Evolutionary conservation across 2,329 filamentous ascomycete genomes (phyloP).

Genomic region (Aphanoascus verrucosus): DNA sequence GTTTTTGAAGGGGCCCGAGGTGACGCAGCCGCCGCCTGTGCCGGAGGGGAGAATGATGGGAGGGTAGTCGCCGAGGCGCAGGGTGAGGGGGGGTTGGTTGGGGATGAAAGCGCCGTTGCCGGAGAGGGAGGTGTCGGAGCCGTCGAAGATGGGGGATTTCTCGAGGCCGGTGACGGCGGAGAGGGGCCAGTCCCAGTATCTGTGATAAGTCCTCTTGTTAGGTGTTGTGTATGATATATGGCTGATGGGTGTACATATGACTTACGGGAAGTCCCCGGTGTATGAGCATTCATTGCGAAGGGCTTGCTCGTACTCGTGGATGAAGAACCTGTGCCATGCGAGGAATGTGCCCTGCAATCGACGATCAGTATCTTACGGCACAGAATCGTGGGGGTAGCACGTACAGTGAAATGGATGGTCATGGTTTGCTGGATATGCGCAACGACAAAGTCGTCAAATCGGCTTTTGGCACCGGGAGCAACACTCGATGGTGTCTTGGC

Average conservation of each 20-base stretch:
- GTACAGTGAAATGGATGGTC: slow-evolving; percentile 14
- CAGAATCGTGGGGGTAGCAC: background rate
- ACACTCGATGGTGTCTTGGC: background rate
- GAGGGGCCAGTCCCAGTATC: slow-evolving; percentile 25
- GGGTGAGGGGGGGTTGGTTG: slow-evolving; percentile 4
- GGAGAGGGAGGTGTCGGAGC: slow-evolving; percentile 23
- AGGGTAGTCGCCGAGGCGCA: slow-evolving; percentile 17
- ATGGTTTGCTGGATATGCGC: slow-evolving; percentile 13
- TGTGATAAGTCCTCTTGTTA: too few relatives aligned
- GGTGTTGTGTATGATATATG: too few relatives aligned
- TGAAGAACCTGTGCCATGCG: slow-evolving; percentile 32
- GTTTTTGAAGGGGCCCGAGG: slow-evolving; percentile 22
- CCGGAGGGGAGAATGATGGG: slow-evolving; percentile 22
- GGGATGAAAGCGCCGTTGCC: slow-evolving; percentile 19
- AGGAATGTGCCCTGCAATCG: slow-evolving; percentile 17
- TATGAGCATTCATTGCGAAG: slow-evolving; percentile 35
- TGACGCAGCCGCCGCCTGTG: slow-evolving; percentile 24
- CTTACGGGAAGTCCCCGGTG: slow-evolving; percentile 26
- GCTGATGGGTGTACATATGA: slow-evolving; percentile 14
- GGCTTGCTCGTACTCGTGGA: slow-evolving; percentile 29
- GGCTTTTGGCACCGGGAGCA: slow-evolving; percentile 13
- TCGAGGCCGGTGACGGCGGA: slow-evolving; percentile 14
- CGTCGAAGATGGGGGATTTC: slow-evolving; percentile 20
- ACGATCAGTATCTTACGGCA: background rate
- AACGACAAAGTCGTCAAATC: slow-evolving; percentile 14